phyloP scores from a whole-genome alignment of 306 rosid species.

The Medicago lupulina region DNA sequence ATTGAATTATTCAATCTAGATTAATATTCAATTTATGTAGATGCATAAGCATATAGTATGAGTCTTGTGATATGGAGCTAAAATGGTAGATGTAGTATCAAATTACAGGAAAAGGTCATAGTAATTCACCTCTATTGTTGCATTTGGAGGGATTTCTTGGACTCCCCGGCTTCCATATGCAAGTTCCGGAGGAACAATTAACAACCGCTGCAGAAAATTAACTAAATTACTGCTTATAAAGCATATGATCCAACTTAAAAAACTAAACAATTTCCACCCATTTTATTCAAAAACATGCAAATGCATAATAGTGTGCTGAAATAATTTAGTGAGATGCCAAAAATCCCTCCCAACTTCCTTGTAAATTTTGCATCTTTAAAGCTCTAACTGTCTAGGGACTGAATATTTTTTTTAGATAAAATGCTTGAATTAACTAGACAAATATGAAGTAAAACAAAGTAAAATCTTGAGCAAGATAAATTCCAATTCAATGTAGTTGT shows the following conservation, averaged over 20 bases:
- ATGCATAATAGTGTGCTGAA: slow-evolving; percentile 28
- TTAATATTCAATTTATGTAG: not conserved
- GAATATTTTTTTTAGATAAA: too few relatives aligned
- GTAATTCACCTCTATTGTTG: slow-evolving; percentile 80
- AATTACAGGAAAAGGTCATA: slow-evolving; percentile 19
- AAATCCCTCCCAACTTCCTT: too few relatives aligned
- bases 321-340: not conserved
- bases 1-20: not conserved
- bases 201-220: slow-evolving; percentile 64
- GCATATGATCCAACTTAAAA: not conserved
- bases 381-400: too few relatives aligned
- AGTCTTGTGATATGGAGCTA: slow-evolving; percentile 14
- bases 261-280: slow-evolving; percentile 20
- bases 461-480: not conserved
- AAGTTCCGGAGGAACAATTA: slow-evolving; percentile 89
- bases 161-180: slow-evolving; percentile 92
- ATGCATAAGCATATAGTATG: not conserved
- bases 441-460: slow-evolving; percentile 14
- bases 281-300: slow-evolving; percentile 17
- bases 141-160: slow-evolving; percentile 97
- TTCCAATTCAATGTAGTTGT: slow-evolving; percentile 27
- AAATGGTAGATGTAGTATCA: not conserved
- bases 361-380: too few relatives aligned
- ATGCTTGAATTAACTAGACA: slow-evolving; percentile 1
- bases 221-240: slow-evolving; percentile 34